Evolutionary conservation across 2,329 filamentous ascomycete genomes (phyloP).

Genomic region (Helotiales sp.): DNA sequence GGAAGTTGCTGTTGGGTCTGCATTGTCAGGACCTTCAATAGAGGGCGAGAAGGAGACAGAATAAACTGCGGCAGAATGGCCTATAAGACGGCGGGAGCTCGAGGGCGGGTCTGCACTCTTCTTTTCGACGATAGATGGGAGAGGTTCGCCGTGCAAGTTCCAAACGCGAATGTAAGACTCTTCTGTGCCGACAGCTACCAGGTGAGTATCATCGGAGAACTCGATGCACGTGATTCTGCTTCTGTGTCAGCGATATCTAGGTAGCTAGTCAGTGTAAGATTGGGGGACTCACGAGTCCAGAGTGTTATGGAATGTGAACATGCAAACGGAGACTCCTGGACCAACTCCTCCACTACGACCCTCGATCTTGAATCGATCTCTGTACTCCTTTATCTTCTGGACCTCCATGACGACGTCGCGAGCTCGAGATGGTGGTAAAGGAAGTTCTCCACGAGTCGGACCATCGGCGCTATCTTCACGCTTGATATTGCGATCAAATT

Average conservation of each 20-base stretch:
- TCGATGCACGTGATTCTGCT: constrained; percentile 85
- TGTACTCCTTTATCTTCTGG: constrained; percentile 88
- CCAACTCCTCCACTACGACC: constrained; percentile 80
- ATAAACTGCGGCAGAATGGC: constrained; percentile 88
- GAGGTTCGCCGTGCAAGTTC: constrained; percentile 81
- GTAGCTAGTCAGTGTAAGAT: no score
- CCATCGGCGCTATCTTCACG: constrained; percentile 85
- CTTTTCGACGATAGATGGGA: constrained; percentile 65
- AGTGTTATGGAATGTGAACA: constrained; percentile 98
- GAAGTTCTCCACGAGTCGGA: constrained; percentile 75
- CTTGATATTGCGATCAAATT: constrained; percentile 87
- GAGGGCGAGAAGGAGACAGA: constrained; percentile 76
- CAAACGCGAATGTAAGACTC: constrained; percentile 97
- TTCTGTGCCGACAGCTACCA: constrained; percentile 85
- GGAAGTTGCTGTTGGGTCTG: constrained; percentile 17
- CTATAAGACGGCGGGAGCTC: constrained; percentile 77
- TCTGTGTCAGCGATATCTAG: constrained; percentile 25
- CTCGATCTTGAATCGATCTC: constrained; percentile 88
- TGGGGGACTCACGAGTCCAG: constrained; percentile 76
- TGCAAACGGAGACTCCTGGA: constrained; percentile 82
- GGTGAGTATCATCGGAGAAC: constrained; percentile 85
- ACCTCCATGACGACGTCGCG: constrained; percentile 93
- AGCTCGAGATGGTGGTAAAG: constrained; percentile 83
- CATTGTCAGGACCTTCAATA: constrained; percentile 30
- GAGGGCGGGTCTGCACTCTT: constrained; percentile 60